A percentile compares a stretch with the other conserved stretches of the same genome.
Evolutionary conservation across 306 rosid genomes (phyloP).

Genomic region (Sindora glabra): DNA sequence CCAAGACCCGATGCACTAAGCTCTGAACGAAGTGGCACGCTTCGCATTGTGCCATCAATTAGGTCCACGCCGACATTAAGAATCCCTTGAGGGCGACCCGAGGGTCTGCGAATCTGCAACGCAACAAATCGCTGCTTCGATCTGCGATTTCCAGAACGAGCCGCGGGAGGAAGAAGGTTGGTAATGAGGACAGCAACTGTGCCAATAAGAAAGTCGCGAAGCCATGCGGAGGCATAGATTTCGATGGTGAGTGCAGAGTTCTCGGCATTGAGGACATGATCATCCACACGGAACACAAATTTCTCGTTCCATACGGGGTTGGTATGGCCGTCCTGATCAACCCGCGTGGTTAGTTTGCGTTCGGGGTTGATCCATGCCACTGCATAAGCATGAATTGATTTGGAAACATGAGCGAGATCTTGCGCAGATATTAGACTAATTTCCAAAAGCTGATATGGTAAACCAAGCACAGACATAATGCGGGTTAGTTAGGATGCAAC

Average conservation of each 20-base stretch:
- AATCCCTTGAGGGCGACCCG: conserved; percentile 66
- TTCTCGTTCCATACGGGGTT: conserved; percentile 79
- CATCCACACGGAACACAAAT: conserved; percentile 57
- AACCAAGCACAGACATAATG: conserved; percentile 14
- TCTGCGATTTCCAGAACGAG: conserved; percentile 2
- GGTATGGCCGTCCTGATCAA: conserved; percentile 41
- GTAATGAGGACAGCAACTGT: conserved; percentile 34
- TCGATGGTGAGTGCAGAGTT: conserved; percentile 45
- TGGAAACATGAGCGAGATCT: conserved; percentile 43
- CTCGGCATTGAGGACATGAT: conserved; percentile 29
- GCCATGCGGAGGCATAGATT: conserved; percentile 58
- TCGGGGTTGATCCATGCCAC: conserved; percentile 70
- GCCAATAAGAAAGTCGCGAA: conserved; percentile 50
- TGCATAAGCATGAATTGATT: conserved; percentile 52
- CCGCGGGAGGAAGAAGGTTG: conserved; percentile 27
- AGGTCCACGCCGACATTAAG: conserved; percentile 51
- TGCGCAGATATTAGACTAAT: conserved; percentile 55
- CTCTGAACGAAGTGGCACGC: conserved; percentile 64
- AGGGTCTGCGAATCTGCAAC: conserved; percentile 65
- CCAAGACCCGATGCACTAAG: conserved; percentile 44
- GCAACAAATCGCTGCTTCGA: conserved; percentile 42
- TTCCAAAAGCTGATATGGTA: conserved; percentile 45
- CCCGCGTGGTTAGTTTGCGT: conserved; percentile 46
- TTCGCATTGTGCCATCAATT: conserved; percentile 44
- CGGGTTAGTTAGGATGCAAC: not conserved